These are phyloP conservation scores for Hypoxylon sp. DNA, from an alignment of 2,329 filamentous ascomycete species.

Conservation along the genomic window DNA sequence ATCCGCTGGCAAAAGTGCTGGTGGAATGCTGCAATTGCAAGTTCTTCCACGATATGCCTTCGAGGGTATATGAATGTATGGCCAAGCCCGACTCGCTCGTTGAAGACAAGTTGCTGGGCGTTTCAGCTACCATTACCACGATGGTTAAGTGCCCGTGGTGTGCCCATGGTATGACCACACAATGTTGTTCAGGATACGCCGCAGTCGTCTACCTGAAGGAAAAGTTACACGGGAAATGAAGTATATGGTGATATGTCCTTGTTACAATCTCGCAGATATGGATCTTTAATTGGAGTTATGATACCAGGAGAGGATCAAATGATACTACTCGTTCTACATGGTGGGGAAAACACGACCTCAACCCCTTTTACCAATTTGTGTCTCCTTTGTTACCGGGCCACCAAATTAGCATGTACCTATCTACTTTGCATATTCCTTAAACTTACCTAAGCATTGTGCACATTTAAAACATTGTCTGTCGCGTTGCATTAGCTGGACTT, in stretches of 20 bases:
- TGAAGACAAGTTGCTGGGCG: conserved; percentile 65
- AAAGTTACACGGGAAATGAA: conserved; percentile 64
- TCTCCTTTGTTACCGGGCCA: conserved; percentile 26
- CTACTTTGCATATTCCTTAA: conserved; percentile 37
- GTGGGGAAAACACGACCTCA: not conserved
- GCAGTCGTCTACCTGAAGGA: conserved; percentile 77
- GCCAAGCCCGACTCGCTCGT: conserved; percentile 70
- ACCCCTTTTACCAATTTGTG: conserved; percentile 6
- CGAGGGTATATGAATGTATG: conserved; percentile 75
- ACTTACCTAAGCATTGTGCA: conserved; percentile 19
- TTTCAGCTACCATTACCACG: conserved; percentile 71
- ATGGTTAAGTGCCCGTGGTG: conserved; percentile 81
- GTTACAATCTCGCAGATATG: not conserved
- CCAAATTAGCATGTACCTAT: conserved; percentile 19
- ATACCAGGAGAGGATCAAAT: conserved; percentile 2
- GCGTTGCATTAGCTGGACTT: conserved; percentile 31
- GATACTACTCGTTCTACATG: conserved; percentile 16
- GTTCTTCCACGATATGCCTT: conserved; percentile 77
- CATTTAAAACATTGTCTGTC: conserved; percentile 22
- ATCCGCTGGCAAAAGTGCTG: conserved; percentile 73
- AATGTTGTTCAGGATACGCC: conserved; percentile 78
- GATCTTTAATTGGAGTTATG: conserved; percentile 2
- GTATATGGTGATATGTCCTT: not conserved
- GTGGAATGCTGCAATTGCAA: conserved; percentile 76
- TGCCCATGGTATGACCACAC: conserved; percentile 76